Base-by-base conservation (phyloP, 257 asterid species). In the Salvia splendens region DNA sequence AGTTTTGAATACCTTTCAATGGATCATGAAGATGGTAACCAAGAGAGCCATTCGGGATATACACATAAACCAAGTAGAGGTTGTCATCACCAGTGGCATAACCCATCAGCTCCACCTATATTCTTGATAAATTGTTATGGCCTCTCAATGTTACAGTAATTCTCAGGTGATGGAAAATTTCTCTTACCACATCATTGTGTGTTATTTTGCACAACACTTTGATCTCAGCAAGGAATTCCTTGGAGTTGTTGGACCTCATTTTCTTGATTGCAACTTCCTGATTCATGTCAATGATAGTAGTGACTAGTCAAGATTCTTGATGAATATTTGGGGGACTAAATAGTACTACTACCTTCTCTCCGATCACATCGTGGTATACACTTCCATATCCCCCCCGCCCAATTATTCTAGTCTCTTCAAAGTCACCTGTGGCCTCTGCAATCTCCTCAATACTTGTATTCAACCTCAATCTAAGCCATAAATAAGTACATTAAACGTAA, bases 331-430 rank as follows among this genome's bases (percentile, higher is more conserved):
- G 50, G 14, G 51, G 72, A 45, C 43, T n/a, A 43, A 38, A 12
- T n/a, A 35, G 56, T 73, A 88, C 97, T n/a, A 35, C 52, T 73
- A 88, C 97, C 92, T 86, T 79, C 68, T 82, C 86, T 54, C 77
- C 86, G 1, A 85, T 57, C 41, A 56, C 74, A 15, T 96, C 96
- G 71, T 74, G 79, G 65, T 80, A 91, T 5, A 91, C 96, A 72
- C 86, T 84, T 71, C 96, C 97, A 78, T 86, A 91, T 15, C 97
- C 97, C 24, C 96, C 97, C 73, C 66, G 81, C 12, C 97, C 97
- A 12, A 91, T 83, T 77, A 80, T 83, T 61, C 87, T 83, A 6
- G 87, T 47, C 57, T 85, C 96, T 33, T 91, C 89, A 48, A 86
- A 91, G 70, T 86, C 57, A 5, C 36, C 45, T 12, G 97, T 91